phyloP scores from a whole-genome alignment of 2,329 filamentous ascomycete genomes.

The Trichophyton simii region DNA sequence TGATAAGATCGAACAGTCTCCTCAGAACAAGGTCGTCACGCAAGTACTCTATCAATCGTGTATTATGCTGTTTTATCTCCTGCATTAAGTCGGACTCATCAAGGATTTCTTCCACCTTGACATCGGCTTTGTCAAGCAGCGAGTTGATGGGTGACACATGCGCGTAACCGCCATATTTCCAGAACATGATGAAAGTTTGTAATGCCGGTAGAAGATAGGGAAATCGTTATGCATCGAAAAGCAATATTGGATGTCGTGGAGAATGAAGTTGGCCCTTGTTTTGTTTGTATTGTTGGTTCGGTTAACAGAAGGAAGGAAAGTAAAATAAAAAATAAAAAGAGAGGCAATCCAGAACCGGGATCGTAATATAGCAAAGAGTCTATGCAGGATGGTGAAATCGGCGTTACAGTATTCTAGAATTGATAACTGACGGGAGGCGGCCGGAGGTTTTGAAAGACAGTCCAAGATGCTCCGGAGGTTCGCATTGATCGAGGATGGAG shows the following conservation, averaged over 20 bases:
- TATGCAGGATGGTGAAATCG: not conserved
- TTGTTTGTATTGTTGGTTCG: not conserved
- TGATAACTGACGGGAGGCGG: not conserved
- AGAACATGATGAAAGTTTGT: conserved; percentile 68
- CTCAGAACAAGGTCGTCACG: conserved; percentile 76
- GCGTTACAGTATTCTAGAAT: conserved; percentile 1
- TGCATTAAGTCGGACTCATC: conserved; percentile 94
- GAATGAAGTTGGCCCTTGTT: not conserved
- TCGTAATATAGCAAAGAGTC: not conserved
- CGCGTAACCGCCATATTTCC: conserved; percentile 98
- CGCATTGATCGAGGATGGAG: conserved; percentile 1
- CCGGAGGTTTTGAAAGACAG: not conserved
- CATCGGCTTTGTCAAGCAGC: conserved; percentile 88
- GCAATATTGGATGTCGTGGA: not conserved
- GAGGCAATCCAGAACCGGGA: not conserved
- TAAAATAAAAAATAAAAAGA: not conserved
- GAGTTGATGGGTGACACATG: conserved; percentile 94
- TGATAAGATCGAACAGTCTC: conserved; percentile 79
- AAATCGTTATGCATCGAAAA: conserved; percentile 5
- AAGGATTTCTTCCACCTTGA: conserved; percentile 87
- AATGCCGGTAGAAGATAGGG: not conserved
- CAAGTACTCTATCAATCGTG: conserved; percentile 91
- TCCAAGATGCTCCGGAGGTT: not conserved
- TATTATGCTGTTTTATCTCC: conserved; percentile 96
- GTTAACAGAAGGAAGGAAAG: not conserved